Base-by-base conservation (phyloP, 2,329 filamentous ascomycete species). In the Ophiostoma ips region DNA sequence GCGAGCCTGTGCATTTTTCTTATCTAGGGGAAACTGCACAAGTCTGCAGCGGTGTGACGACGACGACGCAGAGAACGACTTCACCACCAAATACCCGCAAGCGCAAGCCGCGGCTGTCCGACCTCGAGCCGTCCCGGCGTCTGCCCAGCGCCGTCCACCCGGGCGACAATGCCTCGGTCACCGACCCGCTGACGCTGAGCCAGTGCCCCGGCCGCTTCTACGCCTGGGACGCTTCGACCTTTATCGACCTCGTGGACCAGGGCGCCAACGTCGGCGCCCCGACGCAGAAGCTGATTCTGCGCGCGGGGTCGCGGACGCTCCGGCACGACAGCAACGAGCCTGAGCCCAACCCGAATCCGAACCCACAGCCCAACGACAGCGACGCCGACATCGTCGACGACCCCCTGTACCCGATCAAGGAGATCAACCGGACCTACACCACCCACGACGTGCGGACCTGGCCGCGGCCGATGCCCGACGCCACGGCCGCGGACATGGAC, bases 161-260 rank as follows among this genome's bases (percentile, higher is more conserved):
- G 0, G 70, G 71, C 1, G 69, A 74, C 46, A 66, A 71, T 43
- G 68, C 66, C 8, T 62, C 64, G 0, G 61, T 63, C 1, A 59
- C 59, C 5, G 60, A 63, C 13, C 63, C 70, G 5, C 73, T 75
- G 46, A 72, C 74, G 6, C 65, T 78, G 10, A 68, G 70, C 35
- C 70, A 73, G 49, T 79, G 40, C 9, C n/a, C 5, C 16, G 62
- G 79, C 41, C 69, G 74, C 21, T 67, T 70, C 3, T 84, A 84
- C 59, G 69, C 75, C 47, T 60, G 68, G 12, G 65, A 68, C 2
- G 71, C 71, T 53, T 68, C 67, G 19, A 68, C 77, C 0, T 83
- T 77, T 56, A 49, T 83, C 5, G 80, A 84, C 55, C 60, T 84
- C 0, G 71, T 81, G 6, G 69, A 79, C 53, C 71, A 76, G 53